phyloP scores from a whole-genome alignment of 2,329 filamentous ascomycete genomes.

The Tolypocladium paradoxum region DNA sequence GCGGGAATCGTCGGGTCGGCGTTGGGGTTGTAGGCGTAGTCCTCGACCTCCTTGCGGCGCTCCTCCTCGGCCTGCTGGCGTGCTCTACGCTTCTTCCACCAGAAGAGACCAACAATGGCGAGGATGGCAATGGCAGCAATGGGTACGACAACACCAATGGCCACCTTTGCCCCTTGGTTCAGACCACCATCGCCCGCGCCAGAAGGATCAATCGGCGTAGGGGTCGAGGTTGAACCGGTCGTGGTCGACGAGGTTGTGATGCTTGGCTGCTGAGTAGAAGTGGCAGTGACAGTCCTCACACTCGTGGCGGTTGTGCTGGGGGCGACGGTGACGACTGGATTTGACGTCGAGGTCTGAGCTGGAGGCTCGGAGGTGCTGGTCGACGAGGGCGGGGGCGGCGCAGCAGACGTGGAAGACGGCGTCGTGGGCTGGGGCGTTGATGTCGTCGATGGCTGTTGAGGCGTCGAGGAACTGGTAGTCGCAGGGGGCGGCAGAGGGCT shows the following conservation, averaged over 20 bases:
- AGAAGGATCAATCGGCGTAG: slow-evolving; percentile 17
- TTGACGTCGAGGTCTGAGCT: background rate
- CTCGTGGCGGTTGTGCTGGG: slow-evolving; percentile 7
- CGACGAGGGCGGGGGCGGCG: background rate
- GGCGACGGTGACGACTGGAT: slow-evolving; percentile 14
- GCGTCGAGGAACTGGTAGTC: slow-evolving; percentile 1
- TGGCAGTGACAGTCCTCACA: slow-evolving; percentile 15
- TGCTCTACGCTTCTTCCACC: slow-evolving; percentile 84
- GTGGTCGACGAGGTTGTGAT: slow-evolving; percentile 8
- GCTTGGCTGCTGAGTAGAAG: slow-evolving; percentile 10
- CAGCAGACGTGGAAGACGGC: slow-evolving; percentile 7
- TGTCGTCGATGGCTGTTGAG: slow-evolving; percentile 1
- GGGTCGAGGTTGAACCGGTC: slow-evolving; percentile 15
- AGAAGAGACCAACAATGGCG: slow-evolving; percentile 63
- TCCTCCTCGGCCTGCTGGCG: slow-evolving; percentile 78
- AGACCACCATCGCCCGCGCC: slow-evolving; percentile 34
- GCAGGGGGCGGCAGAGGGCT: slow-evolving; percentile 2
- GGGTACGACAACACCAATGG: slow-evolving; percentile 87
- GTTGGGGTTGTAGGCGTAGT: slow-evolving; percentile 97
- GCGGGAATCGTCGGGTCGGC: slow-evolving; percentile 68
- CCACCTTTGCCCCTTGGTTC: slow-evolving; percentile 60
- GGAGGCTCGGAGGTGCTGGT: slow-evolving; percentile 7
- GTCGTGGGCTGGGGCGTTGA: slow-evolving; percentile 1
- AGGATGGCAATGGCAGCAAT: slow-evolving; percentile 80
- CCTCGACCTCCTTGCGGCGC: slow-evolving; percentile 89